Percentiles rank a stretch among this genome's conserved stretches.
phyloP scores from a whole-genome alignment of 495 filamentous ascomycete genomes.

The Evansstolkia leycettana region DNA sequence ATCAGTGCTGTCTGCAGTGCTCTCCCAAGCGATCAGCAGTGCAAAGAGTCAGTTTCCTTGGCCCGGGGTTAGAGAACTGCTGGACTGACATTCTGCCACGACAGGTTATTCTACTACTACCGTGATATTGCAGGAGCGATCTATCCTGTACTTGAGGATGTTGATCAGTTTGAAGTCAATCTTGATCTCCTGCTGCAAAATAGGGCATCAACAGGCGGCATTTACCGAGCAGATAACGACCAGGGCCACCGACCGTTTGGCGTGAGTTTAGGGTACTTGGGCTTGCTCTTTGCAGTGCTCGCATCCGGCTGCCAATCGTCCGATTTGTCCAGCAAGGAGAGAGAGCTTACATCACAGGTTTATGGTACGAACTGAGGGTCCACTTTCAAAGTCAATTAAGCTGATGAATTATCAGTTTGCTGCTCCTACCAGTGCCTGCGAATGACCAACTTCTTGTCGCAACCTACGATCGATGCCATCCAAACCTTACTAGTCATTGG shows the following conservation, averaged over 20 bases:
- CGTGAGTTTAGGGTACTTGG: conserved; percentile 51
- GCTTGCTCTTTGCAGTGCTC: conserved; percentile 65
- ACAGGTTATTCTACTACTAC: conserved; percentile 61
- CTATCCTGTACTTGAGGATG: conserved; percentile 67
- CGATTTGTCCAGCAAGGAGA: conserved; percentile 46
- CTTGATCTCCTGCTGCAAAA: conserved; percentile 57
- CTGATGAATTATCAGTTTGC: conserved; percentile 28
- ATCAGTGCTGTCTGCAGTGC: conserved; percentile 58
- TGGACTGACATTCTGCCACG: not conserved
- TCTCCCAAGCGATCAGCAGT: conserved; percentile 55
- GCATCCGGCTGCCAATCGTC: conserved; percentile 77
- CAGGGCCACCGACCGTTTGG: conserved; percentile 37
- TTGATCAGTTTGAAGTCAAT: conserved; percentile 55
- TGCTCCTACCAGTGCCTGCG: conserved; percentile 52
- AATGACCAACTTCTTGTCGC: conserved; percentile 48
- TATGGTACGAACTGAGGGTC: conserved; percentile 26
- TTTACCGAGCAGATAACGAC: conserved; percentile 23
- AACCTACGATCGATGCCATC: conserved; percentile 45
- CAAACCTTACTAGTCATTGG: conserved; percentile 46
- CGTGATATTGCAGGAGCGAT: conserved; percentile 74
- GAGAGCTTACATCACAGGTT: conserved; percentile 46
- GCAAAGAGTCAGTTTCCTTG: conserved; percentile 40
- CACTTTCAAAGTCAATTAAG: not conserved
- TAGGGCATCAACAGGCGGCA: conserved; percentile 37
- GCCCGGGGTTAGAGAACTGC: too few species aligned